Conservation (phyloP, 2,329 filamentous ascomycete genomes). For the Fusarium transvaalense region DNA sequence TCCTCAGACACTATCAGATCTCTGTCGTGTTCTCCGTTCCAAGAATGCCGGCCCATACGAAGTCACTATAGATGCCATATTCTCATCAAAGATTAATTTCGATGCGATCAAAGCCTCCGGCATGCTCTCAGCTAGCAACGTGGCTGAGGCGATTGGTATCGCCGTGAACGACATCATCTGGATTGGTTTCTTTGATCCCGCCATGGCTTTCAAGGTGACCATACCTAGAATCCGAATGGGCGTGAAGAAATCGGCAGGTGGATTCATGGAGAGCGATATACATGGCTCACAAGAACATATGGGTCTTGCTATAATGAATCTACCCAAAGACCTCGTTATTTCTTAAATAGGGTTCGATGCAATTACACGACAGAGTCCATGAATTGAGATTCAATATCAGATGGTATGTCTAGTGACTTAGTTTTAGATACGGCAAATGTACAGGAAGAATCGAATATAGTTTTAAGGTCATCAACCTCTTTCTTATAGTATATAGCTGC, state of each 20-base stretch:
- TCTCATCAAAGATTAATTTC: conserved; percentile 54
- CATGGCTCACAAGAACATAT: conserved; percentile 43
- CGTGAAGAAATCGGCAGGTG: conserved; percentile 31
- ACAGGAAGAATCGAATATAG: too few relatives aligned
- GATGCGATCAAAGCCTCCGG: conserved; percentile 21
- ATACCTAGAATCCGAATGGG: conserved; percentile 32
- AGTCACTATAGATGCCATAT: conserved; percentile 66
- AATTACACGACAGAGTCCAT: too few relatives aligned
- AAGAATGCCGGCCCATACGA: conserved; percentile 63
- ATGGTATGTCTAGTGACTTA: too few relatives aligned
- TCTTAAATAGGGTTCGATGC: too few relatives aligned
- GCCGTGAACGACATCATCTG: conserved; percentile 51
- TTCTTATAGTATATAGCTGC: too few relatives aligned
- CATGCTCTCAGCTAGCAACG: conserved; percentile 21
- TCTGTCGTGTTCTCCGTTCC: conserved; percentile 59
- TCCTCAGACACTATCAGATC: conserved; percentile 45
- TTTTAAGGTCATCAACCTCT: too few relatives aligned
- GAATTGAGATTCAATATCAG: too few relatives aligned
- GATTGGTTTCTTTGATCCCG: conserved; percentile 59
- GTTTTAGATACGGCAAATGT: too few relatives aligned
- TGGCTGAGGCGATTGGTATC: conserved; percentile 46
- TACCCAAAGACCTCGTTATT: not conserved
- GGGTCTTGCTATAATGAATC: conserved; percentile 27
- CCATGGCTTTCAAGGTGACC: conserved; percentile 59
- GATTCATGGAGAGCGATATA: conserved; percentile 44